Conservation (phyloP, 345 rosid species). For the Murraya paniculata region DNA sequence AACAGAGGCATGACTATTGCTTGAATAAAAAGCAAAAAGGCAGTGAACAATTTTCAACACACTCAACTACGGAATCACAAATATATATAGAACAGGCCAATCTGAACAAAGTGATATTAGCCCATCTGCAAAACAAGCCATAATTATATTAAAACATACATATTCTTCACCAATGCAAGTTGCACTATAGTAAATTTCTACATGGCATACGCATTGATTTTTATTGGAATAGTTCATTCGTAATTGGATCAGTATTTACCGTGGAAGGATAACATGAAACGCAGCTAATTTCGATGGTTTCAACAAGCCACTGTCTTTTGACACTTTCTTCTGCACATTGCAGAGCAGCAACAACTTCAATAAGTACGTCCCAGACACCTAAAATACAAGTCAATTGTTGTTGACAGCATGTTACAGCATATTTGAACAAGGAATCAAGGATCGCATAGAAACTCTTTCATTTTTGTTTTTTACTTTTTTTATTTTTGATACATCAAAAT, state of each 20-base stretch:
- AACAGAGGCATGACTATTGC: not conserved
- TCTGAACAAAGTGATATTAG: not conserved
- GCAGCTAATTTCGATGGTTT: constrained; percentile 82
- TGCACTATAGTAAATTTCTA: not conserved
- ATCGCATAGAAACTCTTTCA: not conserved
- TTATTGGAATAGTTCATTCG: not conserved
- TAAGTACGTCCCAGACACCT: constrained; percentile 72
- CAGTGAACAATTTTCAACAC: not conserved
- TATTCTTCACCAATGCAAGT: not conserved
- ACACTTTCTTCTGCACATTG: constrained; percentile 61
- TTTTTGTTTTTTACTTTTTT: no score
- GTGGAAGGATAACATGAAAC: constrained; percentile 72
- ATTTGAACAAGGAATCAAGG: not conserved
- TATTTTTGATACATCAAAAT: no score
- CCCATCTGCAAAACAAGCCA: not conserved
- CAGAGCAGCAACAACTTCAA: constrained; percentile 71
- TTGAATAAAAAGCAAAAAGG: not conserved
- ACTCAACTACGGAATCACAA: not conserved
- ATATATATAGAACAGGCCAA: not conserved
- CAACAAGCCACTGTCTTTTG: constrained; percentile 84
- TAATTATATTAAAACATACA: not conserved
- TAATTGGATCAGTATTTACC: constrained; percentile 38
- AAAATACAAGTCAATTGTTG: constrained; percentile 18
- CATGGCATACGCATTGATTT: not conserved
- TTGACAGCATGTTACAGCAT: constrained; percentile 10